These are phyloP conservation scores for Arthrobotrys entomopaga DNA, from an alignment of 2,329 filamentous ascomycete species.

Conservation along the genomic window DNA sequence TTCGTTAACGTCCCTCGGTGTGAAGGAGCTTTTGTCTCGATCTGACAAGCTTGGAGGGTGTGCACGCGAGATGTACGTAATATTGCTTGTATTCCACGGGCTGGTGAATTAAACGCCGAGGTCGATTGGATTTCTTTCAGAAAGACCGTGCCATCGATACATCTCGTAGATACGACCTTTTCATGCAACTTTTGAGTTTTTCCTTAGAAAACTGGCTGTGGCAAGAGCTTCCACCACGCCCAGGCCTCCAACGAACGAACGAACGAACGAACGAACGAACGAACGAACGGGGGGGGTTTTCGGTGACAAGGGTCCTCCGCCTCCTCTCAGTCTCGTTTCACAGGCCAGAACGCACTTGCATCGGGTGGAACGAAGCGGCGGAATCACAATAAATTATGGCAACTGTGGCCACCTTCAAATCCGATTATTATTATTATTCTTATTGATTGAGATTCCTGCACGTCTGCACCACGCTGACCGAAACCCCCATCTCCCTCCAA, in stretches of 20 bases:
- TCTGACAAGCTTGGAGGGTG: conserved; percentile 3
- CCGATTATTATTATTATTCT: no score
- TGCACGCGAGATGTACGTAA: conserved; percentile 4
- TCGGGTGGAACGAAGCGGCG: conserved; percentile 25
- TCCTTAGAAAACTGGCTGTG: background rate
- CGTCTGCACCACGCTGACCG: background rate
- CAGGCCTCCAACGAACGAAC: background rate
- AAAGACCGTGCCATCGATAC: no score
- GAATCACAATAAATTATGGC: conserved; percentile 32
- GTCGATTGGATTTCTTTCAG: background rate
- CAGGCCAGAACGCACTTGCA: conserved; percentile 12
- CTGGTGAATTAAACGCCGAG: background rate
- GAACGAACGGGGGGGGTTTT: background rate
- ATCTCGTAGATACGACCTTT: no score
- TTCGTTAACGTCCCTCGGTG: background rate
- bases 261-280: background rate
- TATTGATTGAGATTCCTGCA: background rate
- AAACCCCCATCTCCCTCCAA: background rate
- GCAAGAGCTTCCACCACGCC: background rate
- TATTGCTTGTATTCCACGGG: conserved; percentile 1
- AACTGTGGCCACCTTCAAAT: conserved; percentile 52
- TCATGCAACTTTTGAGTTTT: no score
- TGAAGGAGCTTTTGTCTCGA: conserved; percentile 3
- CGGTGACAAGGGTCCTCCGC: conserved; percentile 15
- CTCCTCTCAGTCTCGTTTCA: conserved; percentile 18